These are phyloP conservation scores for Myxozyma lipomycoides DNA, from an alignment of 805 yeast genomes.

Conservation along the genomic window DNA sequence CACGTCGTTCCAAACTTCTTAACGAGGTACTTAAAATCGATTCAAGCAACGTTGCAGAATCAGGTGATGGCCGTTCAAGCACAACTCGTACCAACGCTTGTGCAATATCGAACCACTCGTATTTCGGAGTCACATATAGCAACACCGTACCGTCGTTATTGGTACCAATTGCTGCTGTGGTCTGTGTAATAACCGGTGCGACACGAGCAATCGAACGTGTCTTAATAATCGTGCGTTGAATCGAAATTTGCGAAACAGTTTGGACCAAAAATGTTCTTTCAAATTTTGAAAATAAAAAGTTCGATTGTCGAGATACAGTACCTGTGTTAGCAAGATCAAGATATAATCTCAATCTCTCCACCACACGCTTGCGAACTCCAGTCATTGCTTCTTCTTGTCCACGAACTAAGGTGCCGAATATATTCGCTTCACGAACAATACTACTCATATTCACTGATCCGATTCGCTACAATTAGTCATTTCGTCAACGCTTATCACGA, in stretches of 20 bases:
- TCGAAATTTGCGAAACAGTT: conserved; percentile 31
- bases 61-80: conserved; percentile 38
- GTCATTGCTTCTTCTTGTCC: conserved; percentile 14
- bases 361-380: conserved; percentile 27
- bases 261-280: conserved; percentile 28
- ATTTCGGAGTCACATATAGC: conserved; percentile 30
- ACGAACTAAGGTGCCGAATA: conserved; percentile 31
- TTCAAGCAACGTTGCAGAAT: conserved; percentile 39
- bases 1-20: conserved; percentile 36
- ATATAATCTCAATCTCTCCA: conserved; percentile 37
- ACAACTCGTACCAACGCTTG: conserved; percentile 34
- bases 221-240: conserved; percentile 27
- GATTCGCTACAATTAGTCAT: conserved; percentile 15
- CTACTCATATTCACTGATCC: conserved; percentile 35
- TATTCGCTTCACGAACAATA: conserved; percentile 31
- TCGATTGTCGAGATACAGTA: not conserved
- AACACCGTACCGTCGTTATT: conserved; percentile 6
- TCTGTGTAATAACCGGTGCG: conserved; percentile 24
- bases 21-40: conserved; percentile 36
- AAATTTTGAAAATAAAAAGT: conserved; percentile 8
- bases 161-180: conserved; percentile 27
- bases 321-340: conserved; percentile 10
- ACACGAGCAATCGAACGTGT: not conserved
- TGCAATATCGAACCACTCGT: conserved; percentile 41
- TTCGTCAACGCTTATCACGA: not conserved